Percentiles rank a stretch among this genome's conserved stretches.
Evolutionary conservation across 2,329 filamentous ascomycete species (phyloP).

Genomic region (Alternaria dauci): DNA sequence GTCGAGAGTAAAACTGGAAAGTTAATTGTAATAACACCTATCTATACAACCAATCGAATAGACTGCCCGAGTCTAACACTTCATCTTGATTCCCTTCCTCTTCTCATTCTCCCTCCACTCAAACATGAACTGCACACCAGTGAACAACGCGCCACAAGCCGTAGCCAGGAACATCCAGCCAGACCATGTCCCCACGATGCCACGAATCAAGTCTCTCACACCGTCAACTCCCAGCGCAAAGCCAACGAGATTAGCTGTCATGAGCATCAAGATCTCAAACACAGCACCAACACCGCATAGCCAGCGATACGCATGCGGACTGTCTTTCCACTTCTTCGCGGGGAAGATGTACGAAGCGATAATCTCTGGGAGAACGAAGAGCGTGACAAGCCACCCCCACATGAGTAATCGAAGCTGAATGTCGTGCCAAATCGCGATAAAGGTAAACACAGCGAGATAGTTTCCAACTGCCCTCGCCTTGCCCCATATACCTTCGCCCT

Average conservation of each 20-base stretch:
- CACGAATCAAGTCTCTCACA: constrained; percentile 75
- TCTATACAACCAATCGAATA: background rate
- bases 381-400: constrained; percentile 95
- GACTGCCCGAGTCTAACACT: constrained; percentile 65
- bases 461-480: constrained; percentile 72
- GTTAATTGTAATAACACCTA: background rate
- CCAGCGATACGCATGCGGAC: constrained; percentile 77
- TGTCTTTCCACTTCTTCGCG: constrained; percentile 71
- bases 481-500: constrained; percentile 42
- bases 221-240: constrained; percentile 94
- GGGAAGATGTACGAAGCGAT: constrained; percentile 77
- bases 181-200: constrained; percentile 78
- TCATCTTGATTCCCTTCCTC: constrained; percentile 81
- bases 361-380: constrained; percentile 93
- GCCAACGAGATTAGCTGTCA: constrained; percentile 91
- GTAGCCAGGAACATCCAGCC: constrained; percentile 76
- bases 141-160: constrained; percentile 79
- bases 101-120: constrained; percentile 87
- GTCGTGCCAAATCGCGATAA: constrained; percentile 98
- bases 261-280: constrained; percentile 91
- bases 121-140: constrained; percentile 94
- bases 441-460: constrained; percentile 88
- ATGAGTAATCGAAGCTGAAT: constrained; percentile 88
- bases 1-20: background rate
- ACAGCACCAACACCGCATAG: constrained; percentile 83